Evolutionary conservation across 192 early-diverging fungal species (phyloP), one percentile per base, ranked within the genome.

Genomic region (Anaeromyces robustus): DNA sequence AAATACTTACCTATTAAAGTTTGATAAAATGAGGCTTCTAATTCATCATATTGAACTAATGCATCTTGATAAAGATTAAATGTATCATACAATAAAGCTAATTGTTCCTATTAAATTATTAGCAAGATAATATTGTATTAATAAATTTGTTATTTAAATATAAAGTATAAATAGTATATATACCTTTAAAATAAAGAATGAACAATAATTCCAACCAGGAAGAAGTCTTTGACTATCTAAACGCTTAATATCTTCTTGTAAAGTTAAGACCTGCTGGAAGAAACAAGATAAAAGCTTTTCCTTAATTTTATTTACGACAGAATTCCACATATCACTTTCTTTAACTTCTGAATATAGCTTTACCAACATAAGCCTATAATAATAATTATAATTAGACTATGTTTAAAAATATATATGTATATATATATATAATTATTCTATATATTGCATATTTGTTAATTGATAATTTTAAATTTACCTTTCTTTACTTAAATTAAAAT

Each of bases 201-300:
- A 92, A 85, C 97, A 98, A 85, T 97, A 99, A 85, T 99, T 99
- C 98, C 98, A 99, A 0, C 98, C 98, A 12, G 97, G 96, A 86
- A 98, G 90, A 80, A 96, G 88, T 77, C 98, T 86, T 84, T 98
- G 96, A 30, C 94, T 90, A 78, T 99, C 98, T 77, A 97, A 81
- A 29, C 94, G 87, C 12, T 95, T 86, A 29, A 94, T 95, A 85
- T 97, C 96, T 34, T 93, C 88, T 82, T 98, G 95, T 80, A 94
- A 94, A 77, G 92, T 93, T 79, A 89, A 79, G 16, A 99, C 91
- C 29, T 94, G 92, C 80, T 88, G 87, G 81, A 92, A 92, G 79
- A 97, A 93, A 30, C 92, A 92, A 5, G 86, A 83, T 2, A 94
- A 31, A 31, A 96, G 89, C 0, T 90, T 89, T 30, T 95, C 95